Evolutionary conservation across 2,329 filamentous ascomycete species (phyloP).

Genomic region (Diaporthe batatas): DNA sequence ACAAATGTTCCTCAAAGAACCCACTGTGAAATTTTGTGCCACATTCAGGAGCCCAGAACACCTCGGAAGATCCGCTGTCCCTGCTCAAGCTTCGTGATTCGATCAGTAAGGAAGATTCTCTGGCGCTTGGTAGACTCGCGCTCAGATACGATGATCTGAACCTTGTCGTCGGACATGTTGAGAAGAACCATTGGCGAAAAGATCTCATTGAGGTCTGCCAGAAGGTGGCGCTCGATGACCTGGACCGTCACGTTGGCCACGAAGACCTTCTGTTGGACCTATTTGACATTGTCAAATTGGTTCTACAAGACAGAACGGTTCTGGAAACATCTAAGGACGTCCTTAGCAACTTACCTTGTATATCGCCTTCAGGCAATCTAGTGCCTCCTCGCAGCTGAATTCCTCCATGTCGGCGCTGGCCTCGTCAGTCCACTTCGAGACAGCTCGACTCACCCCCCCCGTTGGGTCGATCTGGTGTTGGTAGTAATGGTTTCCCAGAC

Average conservation of each 20-base stretch:
- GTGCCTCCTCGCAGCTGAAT: constrained; percentile 15
- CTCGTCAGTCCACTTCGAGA: background rate
- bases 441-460: background rate
- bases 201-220: background rate
- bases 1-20: too few species aligned
- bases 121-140: background rate
- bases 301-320: too few species aligned
- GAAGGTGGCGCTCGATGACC: constrained; percentile 33
- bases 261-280: constrained; percentile 34
- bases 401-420: constrained; percentile 21
- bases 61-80: constrained; percentile 30
- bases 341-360: constrained; percentile 40
- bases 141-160: constrained; percentile 17
- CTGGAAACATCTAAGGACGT: too few species aligned
- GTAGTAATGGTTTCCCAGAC: background rate
- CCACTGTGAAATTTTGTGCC: too few species aligned
- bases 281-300: too few species aligned
- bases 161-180: constrained; percentile 6
- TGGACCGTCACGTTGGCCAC: constrained; percentile 27
- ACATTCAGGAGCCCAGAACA: too few species aligned
- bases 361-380: constrained; percentile 18
- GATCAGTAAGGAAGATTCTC: constrained; percentile 3
- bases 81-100: constrained; percentile 31
- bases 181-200: constrained; percentile 22
- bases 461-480: background rate